Conservation (phyloP, 345 rosid species). For the Mercurialis annua region DNA sequence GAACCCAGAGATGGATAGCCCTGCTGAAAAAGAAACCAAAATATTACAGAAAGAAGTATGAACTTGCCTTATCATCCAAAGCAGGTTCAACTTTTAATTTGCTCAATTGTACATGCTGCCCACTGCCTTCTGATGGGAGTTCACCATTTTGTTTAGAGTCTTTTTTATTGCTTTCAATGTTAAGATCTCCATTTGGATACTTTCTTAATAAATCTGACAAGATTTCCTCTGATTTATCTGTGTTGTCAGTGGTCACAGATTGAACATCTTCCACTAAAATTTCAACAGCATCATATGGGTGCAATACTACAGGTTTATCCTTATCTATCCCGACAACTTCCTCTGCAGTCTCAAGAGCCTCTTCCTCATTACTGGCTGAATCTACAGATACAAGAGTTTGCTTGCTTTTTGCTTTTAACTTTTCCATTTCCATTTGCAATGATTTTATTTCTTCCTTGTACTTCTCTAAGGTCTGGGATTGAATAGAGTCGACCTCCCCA, state of each 20-base stretch:
- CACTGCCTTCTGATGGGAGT: constrained; percentile 33
- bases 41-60: constrained; percentile 18
- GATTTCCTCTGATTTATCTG: constrained; percentile 32
- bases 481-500: constrained; percentile 46
- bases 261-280: constrained; percentile 25
- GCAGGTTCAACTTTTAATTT: constrained; percentile 42
- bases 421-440: constrained; percentile 59
- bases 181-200: constrained; percentile 30
- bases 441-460: constrained; percentile 54
- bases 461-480: constrained; percentile 49
- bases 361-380: constrained; percentile 38
- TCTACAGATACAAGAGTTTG: constrained; percentile 31
- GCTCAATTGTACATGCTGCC: constrained; percentile 35
- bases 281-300: constrained; percentile 36
- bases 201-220: constrained; percentile 31
- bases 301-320: constrained; percentile 44
- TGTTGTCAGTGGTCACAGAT: constrained; percentile 20
- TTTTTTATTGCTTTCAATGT: constrained; percentile 33
- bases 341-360: constrained; percentile 44
- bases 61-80: constrained; percentile 59
- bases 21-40: constrained; percentile 8
- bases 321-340: constrained; percentile 66
- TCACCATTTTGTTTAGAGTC: constrained; percentile 43
- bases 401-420: constrained; percentile 34
- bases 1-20: neutral